Base-by-base conservation (phyloP, 176 grass and related monocot genomes). In the Avena eriantha region DNA sequence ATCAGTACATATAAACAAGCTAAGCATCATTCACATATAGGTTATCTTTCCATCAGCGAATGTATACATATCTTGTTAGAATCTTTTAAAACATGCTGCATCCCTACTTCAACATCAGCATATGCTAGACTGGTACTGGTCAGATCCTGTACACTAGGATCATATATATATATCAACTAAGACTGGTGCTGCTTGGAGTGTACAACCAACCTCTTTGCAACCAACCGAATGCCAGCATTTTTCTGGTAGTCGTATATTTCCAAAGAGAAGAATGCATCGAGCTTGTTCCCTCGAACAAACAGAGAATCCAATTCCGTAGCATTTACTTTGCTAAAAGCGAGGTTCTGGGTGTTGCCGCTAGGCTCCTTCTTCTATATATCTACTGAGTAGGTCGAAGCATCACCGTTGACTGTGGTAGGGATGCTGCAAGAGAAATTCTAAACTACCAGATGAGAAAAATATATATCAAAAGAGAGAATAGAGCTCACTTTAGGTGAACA, bases 231-330 rank as follows among this genome's bases (percentile, higher is more conserved):
- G 22, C 96, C 92, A 10, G 96, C 93, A 60, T 91, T 89, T 88
- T 95, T 84, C 64, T 91, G 91, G 80, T 94, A 98, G 80, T 94
- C 92, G 18, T 95, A 98, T 49, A 80, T 29, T 24, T 98, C 93
- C 54, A 84, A 50, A 13, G 78, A 79, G 84, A 98, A 95, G 85
- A 90, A 94, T 12, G 90, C 82, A 34, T 98, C 96, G 15, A 98
- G 58, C 7, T 19, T 66, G 71, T 51, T 86, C 83, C 96, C 92
- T 59, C 46, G 88, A 35, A 72, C 73, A 82, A 98, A 94, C 36
- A 95, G 47, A 17, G 78, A 15, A 15, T 94, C 84, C 58, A 98
- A 59, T 60, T 95, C 86, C 0, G 84, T 57, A 34, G 82, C 72
- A 82, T 92, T 93, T 54, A 90, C 63, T 31, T 89, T 92, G 79